Evolutionary conservation across 2,329 filamentous ascomycete species (phyloP), one percentile per base, ranked within the genome.

Genomic region (Phaeosphaeriaceae sp.): DNA sequence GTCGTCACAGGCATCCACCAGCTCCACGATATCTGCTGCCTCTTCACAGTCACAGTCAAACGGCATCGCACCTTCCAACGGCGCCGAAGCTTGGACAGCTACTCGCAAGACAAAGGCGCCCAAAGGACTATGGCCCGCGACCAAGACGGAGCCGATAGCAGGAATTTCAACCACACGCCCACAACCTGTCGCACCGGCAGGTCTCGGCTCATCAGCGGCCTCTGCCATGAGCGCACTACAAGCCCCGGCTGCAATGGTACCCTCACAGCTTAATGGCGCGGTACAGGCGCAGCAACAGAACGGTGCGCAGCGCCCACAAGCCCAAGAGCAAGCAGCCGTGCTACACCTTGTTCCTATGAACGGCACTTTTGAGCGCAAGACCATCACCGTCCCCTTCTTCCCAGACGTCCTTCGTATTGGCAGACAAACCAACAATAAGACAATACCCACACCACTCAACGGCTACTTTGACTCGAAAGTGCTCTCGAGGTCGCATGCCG

Each of bases 401-500:
- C 94, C 94, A n/a, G 93, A 97, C n/a, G 88, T 90, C 33, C 80
- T 99, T 41, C 87, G 92, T 56, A 96, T 99, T 67, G 94, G 94
- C 36, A 88, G 94, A 39, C 94, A 99, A 75, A 99, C 94, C 16
- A 99, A 99, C 74, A 90, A 91, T 59, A 97, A 96, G 75, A 97
- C 94, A 0, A 84, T 95, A 11, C 94, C 94, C 0, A 96, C 92
- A 0, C 87, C 91, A 0, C 77, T 87, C 52, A 99, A 99, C 75
- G 94, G 94, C 29, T 99, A 89, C 74, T 99, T 99, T 68, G 94
- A 99, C 73, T 97, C 93, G 42, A 99, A 99, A 75, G 94, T 99
- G 20, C 83, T 99, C 18, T 97, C 94, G 32, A 84, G 94, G 64
- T 92, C 97, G 71, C 94, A 99, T 73, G 94, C 94, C 29, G 94